A percentile compares a stretch with the other conserved stretches of the same genome.
Evolutionary conservation across 179 eudicot genomes (phyloP).

Genomic region (Dionaea muscipula): DNA sequence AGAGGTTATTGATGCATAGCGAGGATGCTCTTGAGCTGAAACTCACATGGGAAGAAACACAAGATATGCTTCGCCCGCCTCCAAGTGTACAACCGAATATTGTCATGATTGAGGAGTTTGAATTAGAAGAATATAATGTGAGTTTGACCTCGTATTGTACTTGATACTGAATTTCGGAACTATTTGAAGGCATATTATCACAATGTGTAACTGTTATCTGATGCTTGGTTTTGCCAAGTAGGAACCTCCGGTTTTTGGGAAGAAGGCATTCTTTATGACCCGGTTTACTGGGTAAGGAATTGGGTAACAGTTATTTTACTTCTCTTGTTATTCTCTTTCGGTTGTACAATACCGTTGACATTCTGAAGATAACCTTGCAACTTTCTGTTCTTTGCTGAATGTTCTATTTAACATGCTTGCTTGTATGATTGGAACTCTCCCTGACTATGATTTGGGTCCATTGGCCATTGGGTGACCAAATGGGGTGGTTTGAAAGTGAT

Average conservation of each 20-base stretch:
- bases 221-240: conserved; percentile 11
- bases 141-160: conserved; percentile 11
- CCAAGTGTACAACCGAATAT: conserved; percentile 25
- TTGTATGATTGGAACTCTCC: background rate
- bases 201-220: background rate
- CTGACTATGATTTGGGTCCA: background rate
- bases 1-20: conserved; percentile 26
- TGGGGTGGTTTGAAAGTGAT: background rate
- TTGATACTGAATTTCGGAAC: too few species aligned
- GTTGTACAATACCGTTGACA: background rate
- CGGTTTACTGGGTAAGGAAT: conserved; percentile 57
- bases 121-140: conserved; percentile 41
- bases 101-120: conserved; percentile 30
- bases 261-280: conserved; percentile 59
- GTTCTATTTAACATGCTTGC: background rate
- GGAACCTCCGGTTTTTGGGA: conserved; percentile 96
- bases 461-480: background rate
- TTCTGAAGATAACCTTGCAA: background rate
- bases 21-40: conserved; percentile 35
- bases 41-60: conserved; percentile 38
- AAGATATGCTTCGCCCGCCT: conserved; percentile 36
- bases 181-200: background rate
- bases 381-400: background rate
- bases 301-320: background rate
- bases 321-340: background rate